Percentiles rank a stretch among this genome's conserved stretches.
These are phyloP conservation scores for Linnemannia elongata DNA, from an alignment of 192 early-diverging fungal species.

Conservation along the genomic window DNA sequence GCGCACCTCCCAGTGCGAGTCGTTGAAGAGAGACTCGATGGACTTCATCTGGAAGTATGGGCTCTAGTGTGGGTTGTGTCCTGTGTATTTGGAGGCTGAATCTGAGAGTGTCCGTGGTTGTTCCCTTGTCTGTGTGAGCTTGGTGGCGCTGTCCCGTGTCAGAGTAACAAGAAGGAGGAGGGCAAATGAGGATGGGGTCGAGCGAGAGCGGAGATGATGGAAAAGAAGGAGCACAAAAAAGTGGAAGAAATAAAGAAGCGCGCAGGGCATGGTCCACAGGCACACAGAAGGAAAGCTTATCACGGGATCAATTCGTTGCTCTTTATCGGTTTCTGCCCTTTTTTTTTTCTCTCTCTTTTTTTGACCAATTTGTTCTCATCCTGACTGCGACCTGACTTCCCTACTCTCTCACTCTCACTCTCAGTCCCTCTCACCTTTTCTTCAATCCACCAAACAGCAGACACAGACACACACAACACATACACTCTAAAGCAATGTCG, in stretches of 20 bases:
- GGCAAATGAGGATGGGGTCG: not conserved
- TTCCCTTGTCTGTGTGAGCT: not conserved
- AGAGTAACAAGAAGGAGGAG: not conserved
- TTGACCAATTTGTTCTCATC: not conserved
- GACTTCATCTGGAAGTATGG: conserved; percentile 47
- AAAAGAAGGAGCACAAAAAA: not conserved
- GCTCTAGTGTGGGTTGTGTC: not conserved
- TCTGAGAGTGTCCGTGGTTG: not conserved
- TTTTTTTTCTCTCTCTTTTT: not conserved
- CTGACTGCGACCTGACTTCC: not conserved
- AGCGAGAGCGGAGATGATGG: not conserved
- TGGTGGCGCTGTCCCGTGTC: not conserved
- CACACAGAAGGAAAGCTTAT: not conserved
- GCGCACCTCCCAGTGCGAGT: conserved; percentile 56
- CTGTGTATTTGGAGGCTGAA: not conserved
- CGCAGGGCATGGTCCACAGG: not conserved
- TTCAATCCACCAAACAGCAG: not conserved
- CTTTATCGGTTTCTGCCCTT: not conserved
- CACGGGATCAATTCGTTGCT: not conserved
- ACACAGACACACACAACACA: not conserved
- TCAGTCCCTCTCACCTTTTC: not conserved
- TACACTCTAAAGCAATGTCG: not conserved
- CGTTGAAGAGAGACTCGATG: conserved; percentile 52
- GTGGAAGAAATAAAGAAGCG: not conserved
- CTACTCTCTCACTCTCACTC: not conserved